These are phyloP conservation scores for Alternaria angustiovoidea DNA, from an alignment of 2,329 filamentous ascomycete genomes.

Conservation along the genomic window DNA sequence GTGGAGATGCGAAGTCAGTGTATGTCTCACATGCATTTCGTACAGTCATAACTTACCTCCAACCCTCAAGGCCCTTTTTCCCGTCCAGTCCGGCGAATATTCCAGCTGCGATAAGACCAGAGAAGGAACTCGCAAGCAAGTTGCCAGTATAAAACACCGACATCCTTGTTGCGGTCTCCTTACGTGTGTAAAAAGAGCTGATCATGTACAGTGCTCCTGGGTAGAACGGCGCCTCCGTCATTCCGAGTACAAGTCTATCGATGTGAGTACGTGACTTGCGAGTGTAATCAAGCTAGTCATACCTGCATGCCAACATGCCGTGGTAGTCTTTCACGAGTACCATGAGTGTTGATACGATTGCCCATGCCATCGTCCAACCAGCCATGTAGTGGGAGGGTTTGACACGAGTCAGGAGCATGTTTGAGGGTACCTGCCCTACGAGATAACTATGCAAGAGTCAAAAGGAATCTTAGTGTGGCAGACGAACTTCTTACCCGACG, in stretches of 20 bases:
- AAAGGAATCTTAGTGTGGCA: slow-evolving; percentile 10
- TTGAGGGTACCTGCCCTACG: slow-evolving; percentile 49
- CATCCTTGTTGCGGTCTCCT: slow-evolving; percentile 45
- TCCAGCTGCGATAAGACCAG: slow-evolving; percentile 53
- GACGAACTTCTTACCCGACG: slow-evolving; percentile 46
- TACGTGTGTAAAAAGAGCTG: slow-evolving; percentile 48
- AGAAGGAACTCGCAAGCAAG: slow-evolving; percentile 51
- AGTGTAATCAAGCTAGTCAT: not conserved
- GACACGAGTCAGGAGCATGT: slow-evolving; percentile 52
- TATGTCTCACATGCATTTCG: too few species aligned
- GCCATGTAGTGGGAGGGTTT: slow-evolving; percentile 41
- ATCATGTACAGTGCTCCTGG: slow-evolving; percentile 48
- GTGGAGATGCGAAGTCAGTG: too few species aligned
- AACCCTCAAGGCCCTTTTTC: slow-evolving; percentile 51
- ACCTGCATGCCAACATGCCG: slow-evolving; percentile 40
- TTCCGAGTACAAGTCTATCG: not conserved
- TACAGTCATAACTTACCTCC: slow-evolving; percentile 25
- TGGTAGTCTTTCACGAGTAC: slow-evolving; percentile 30
- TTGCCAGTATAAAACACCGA: slow-evolving; percentile 51
- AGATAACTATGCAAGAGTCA: slow-evolving; percentile 40
- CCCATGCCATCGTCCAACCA: slow-evolving; percentile 47
- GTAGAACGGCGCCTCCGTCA: slow-evolving; percentile 26
- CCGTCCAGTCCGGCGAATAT: slow-evolving; percentile 50
- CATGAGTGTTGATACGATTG: slow-evolving; percentile 41
- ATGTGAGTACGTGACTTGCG: not conserved